Conservation (phyloP, 1,284 basidiomycete genomes). For the Ustilago shanxiensis region DNA sequence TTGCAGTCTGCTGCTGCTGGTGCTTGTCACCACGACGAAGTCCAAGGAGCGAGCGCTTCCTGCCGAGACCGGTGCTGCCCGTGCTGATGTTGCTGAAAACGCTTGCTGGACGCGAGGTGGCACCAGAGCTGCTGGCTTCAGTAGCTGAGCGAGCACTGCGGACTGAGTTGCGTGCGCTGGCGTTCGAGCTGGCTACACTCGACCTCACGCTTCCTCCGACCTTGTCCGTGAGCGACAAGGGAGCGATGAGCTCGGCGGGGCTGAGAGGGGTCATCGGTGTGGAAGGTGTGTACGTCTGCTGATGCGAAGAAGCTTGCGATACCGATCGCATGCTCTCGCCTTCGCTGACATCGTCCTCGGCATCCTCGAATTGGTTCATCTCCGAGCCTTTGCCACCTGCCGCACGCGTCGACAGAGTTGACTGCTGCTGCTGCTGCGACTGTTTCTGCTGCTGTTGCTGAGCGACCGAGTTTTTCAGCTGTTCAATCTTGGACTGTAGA, state of each 20-base stretch:
- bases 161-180: constrained; percentile 36
- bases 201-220: constrained; percentile 14
- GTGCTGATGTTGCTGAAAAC: constrained; percentile 56
- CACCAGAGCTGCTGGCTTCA: constrained; percentile 31
- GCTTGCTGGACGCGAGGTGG: constrained; percentile 48
- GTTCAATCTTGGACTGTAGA: constrained; percentile 72
- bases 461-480: constrained; percentile 70
- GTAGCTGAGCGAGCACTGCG: constrained; percentile 34
- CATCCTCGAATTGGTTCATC: constrained; percentile 74
- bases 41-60: constrained; percentile 49
- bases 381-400: constrained; percentile 37
- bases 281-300: constrained; percentile 51
- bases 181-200: constrained; percentile 32
- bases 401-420: constrained; percentile 11
- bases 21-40: constrained; percentile 40
- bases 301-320: constrained; percentile 51
- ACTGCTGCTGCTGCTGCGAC: constrained; percentile 29
- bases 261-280: constrained; percentile 55
- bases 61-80: constrained; percentile 36
- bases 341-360: constrained; percentile 72
- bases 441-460: constrained; percentile 38
- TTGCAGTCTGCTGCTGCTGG: constrained; percentile 19
- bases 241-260: constrained; percentile 52
- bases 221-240: constrained; percentile 50
- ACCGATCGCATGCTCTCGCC: constrained; percentile 51